Evolutionary conservation across 2,329 filamentous ascomycete species (phyloP).

Genomic region (Epichloe sibirici): DNA sequence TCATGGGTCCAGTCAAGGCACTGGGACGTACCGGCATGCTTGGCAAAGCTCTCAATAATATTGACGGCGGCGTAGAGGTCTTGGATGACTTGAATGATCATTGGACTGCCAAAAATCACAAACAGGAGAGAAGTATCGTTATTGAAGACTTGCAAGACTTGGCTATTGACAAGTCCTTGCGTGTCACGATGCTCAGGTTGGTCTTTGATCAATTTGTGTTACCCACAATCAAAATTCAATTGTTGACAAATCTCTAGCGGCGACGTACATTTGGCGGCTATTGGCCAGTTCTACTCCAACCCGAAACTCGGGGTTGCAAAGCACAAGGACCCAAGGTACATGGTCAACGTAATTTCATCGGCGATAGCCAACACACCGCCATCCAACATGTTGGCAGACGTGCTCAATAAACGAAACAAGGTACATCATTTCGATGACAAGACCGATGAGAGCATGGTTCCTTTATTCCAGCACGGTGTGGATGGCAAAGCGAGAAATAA

Average conservation of each 20-base stretch:
- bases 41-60: slow-evolving; percentile 71
- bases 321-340: slow-evolving; percentile 88
- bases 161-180: slow-evolving; percentile 81
- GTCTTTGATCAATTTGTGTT: slow-evolving; percentile 5
- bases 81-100: slow-evolving; percentile 90
- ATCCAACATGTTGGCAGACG: slow-evolving; percentile 75
- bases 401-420: slow-evolving; percentile 88
- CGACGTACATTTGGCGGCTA: slow-evolving; percentile 83
- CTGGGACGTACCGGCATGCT: slow-evolving; percentile 72
- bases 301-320: slow-evolving; percentile 69
- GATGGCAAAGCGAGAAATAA: slow-evolving; percentile 87
- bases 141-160: slow-evolving; percentile 88
- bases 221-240: background rate
- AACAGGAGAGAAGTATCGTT: slow-evolving; percentile 73
- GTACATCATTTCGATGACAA: slow-evolving; percentile 58
- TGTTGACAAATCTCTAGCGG: slow-evolving; percentile 39
- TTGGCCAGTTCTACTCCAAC: slow-evolving; percentile 93
- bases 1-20: slow-evolving; percentile 83
- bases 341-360: slow-evolving; percentile 89
- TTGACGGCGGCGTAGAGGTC: slow-evolving; percentile 85
- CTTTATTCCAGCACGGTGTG: slow-evolving; percentile 79
- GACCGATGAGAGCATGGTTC: slow-evolving; percentile 93
- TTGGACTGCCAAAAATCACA: slow-evolving; percentile 94
- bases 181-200: slow-evolving; percentile 75
- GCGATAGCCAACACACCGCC: slow-evolving; percentile 90